phyloP scores from a whole-genome alignment of 2,329 filamentous ascomycete species.

The Acephala macrosclerotiorum region DNA sequence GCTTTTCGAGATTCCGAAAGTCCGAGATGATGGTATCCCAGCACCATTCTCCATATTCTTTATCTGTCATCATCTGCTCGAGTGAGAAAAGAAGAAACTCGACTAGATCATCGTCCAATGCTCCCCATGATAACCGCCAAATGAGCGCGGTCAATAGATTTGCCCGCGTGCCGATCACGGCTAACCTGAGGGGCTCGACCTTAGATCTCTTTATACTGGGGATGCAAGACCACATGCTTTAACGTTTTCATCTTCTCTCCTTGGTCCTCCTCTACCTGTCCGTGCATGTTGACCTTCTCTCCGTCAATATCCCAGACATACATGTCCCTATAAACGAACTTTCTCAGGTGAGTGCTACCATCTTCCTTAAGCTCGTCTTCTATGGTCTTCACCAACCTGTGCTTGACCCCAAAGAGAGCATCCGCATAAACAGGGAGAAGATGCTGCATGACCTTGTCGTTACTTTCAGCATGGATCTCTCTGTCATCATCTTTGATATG shows the following conservation, averaged over 20 bases:
- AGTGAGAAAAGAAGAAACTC: no score
- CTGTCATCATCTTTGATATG: not conserved
- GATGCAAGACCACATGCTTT: not conserved
- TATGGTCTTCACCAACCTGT: not conserved
- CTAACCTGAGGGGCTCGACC: no score
- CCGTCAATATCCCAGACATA: constrained; percentile 17
- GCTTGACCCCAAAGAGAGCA: not conserved
- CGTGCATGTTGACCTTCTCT: not conserved
- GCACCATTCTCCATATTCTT: no score
- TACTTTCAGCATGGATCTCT: not conserved
- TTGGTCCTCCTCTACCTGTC: not conserved
- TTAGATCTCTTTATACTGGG: not conserved
- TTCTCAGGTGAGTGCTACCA: not conserved
- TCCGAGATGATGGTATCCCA: no score
- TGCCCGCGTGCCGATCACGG: no score
- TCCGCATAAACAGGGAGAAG: not conserved
- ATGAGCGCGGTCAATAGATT: no score
- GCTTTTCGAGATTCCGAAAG: no score
- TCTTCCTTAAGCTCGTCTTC: not conserved
- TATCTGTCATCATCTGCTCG: no score
- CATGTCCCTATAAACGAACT: constrained; percentile 7
- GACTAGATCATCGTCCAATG: no score
- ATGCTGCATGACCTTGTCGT: not conserved
- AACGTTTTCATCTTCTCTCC: constrained; percentile 1
- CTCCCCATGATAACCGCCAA: no score